phyloP scores from a whole-genome alignment of 2,329 filamentous ascomycete genomes.

The Claviceps africana region DNA sequence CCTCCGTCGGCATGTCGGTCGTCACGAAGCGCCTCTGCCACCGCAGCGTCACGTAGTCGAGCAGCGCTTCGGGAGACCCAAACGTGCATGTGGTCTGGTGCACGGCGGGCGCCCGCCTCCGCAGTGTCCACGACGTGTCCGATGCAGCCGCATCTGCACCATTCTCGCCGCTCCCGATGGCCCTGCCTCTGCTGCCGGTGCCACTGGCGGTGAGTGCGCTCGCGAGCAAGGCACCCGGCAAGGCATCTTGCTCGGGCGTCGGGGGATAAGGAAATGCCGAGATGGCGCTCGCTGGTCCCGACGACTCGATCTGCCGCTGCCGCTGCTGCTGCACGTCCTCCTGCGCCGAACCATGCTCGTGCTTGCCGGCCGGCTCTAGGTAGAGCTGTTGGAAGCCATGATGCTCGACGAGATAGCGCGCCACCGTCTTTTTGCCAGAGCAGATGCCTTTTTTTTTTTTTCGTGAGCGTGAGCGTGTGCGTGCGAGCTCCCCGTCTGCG shows the following conservation, averaged over 20 bases:
- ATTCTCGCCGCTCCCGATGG: constrained; percentile 1
- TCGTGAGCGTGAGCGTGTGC: background rate
- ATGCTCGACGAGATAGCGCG: constrained; percentile 70
- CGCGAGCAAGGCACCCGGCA: constrained; percentile 13
- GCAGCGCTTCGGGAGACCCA: constrained; percentile 47
- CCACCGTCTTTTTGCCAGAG: constrained; percentile 81
- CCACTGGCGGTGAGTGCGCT: constrained; percentile 14
- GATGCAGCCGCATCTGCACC: constrained; percentile 12
- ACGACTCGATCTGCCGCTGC: background rate
- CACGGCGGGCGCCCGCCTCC: constrained; percentile 7
- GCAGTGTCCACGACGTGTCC: constrained; percentile 14
- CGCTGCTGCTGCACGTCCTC: background rate
- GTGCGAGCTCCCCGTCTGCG: background rate
- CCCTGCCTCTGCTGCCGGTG: background rate
- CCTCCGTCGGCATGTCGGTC: constrained; percentile 64
- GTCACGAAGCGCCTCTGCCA: constrained; percentile 82
- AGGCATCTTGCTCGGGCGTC: constrained; percentile 9
- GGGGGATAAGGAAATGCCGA: constrained; percentile 1
- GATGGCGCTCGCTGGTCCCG: constrained; percentile 5
- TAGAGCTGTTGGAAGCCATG: constrained; percentile 68
- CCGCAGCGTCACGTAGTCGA: constrained; percentile 72
- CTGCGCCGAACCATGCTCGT: background rate
- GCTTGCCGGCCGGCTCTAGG: constrained; percentile 25
- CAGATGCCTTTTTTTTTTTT: constrained; percentile 63
- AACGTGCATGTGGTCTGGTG: constrained; percentile 36